Percentiles rank a stretch among this genome's conserved stretches.
Conservation (phyloP, 768 basidiomycete species). For the Agrocybe praecox region DNA sequence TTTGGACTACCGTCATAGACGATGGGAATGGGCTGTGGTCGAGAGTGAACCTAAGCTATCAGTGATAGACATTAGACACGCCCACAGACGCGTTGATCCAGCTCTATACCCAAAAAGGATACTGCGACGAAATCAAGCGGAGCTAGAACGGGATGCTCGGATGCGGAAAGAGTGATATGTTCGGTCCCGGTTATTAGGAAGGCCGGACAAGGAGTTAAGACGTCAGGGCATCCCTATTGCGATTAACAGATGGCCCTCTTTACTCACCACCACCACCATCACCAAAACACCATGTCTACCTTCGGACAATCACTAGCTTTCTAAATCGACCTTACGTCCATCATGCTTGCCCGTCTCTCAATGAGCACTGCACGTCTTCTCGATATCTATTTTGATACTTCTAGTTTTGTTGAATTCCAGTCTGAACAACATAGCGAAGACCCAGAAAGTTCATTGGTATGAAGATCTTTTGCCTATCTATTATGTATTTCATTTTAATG, state of each 20-base stretch:
- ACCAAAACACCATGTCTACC: neutral
- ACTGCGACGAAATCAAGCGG: neutral
- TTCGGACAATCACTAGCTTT: neutral
- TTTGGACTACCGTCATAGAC: too few relatives aligned
- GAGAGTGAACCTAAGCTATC: too few relatives aligned
- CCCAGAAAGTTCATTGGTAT: constrained; percentile 25
- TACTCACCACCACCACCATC: neutral
- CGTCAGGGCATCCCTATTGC: neutral
- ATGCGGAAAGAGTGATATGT: too few relatives aligned
- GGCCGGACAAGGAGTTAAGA: neutral
- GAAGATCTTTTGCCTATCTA: constrained; percentile 4
- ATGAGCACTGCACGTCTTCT: constrained; percentile 20
- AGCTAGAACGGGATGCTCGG: neutral
- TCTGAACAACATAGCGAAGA: constrained; percentile 17
- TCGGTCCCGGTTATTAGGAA: neutral
- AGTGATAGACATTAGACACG: too few relatives aligned
- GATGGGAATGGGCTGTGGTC: too few relatives aligned
- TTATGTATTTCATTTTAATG: neutral
- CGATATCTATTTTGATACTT: constrained; percentile 25
- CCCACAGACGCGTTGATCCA: too few relatives aligned
- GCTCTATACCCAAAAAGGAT: too few relatives aligned
- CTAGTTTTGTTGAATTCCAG: neutral
- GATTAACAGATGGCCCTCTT: neutral
- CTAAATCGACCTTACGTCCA: neutral
- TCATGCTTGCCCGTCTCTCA: constrained; percentile 29